Evolutionary conservation across 1,284 basidiomycete species (phyloP).

Genomic region (Cutaneotrichosporon cyanovorans): DNA sequence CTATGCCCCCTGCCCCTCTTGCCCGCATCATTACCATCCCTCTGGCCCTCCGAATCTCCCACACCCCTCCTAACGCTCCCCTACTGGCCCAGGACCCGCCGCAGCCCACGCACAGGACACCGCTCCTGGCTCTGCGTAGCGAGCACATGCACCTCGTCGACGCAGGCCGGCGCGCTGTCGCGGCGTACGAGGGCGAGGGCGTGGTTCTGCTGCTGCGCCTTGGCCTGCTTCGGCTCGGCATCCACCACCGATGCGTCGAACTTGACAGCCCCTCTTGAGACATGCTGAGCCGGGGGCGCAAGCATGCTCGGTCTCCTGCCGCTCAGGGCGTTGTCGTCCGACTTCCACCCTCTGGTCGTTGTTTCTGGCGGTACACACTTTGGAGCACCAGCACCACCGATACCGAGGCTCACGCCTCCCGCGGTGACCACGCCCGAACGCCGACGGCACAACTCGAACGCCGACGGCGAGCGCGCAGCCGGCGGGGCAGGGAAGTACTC

Average conservation of each 20-base stretch:
- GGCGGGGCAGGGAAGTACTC: constrained; percentile 21
- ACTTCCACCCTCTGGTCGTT: constrained; percentile 4
- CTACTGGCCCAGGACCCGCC: neutral
- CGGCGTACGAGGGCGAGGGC: constrained; percentile 5
- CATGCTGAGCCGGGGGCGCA: neutral
- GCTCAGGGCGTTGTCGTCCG: neutral
- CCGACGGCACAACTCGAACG: constrained; percentile 25
- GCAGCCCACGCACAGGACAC: neutral
- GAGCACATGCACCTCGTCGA: constrained; percentile 15
- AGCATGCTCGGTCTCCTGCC: too few relatives aligned
- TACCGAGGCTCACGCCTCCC: neutral
- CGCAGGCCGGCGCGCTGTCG: constrained; percentile 10
- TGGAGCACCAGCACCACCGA: neutral
- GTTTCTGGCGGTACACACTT: constrained; percentile 7
- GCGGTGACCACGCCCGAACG: neutral
- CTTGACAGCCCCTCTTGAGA: constrained; percentile 2
- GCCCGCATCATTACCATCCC: neutral
- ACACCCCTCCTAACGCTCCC: too few relatives aligned
- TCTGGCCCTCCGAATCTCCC: too few relatives aligned
- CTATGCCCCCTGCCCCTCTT: too few relatives aligned
- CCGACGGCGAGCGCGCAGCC: constrained; percentile 26
- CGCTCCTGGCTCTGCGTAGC: neutral
- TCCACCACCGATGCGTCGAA: neutral
- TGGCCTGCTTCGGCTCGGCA: neutral
- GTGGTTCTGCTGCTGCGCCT: neutral